Conservation (phyloP, 306 rosid species). For the Malus asiatica region DNA sequence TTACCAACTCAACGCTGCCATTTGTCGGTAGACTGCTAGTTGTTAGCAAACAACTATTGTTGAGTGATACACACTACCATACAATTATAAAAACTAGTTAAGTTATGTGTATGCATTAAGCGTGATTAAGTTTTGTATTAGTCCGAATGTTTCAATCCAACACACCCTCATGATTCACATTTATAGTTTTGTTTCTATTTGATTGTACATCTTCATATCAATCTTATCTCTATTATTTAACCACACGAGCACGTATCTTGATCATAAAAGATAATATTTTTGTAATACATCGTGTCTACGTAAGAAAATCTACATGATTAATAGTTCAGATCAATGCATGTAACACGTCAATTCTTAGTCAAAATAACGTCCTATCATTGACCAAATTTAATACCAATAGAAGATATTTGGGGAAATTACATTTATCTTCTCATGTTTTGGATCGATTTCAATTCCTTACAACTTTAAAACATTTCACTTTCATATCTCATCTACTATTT, state of each 20-base stretch:
- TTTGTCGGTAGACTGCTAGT: not conserved
- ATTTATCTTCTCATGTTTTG: too few species aligned
- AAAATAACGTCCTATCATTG: too few species aligned
- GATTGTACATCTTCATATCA: not conserved
- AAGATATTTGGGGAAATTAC: too few species aligned
- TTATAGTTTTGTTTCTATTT: not conserved
- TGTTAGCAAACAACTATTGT: not conserved
- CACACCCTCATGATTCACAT: not conserved
- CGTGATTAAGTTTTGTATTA: not conserved
- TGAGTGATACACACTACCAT: not conserved
- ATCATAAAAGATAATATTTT: fast-evolving
- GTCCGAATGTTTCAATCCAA: not conserved
- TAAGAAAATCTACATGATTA: not conserved
- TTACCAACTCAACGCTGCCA: too few species aligned
- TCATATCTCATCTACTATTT: too few species aligned
- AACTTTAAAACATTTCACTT: too few species aligned
- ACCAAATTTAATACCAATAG: too few species aligned
- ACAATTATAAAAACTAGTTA: not conserved
- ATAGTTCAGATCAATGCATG: not conserved
- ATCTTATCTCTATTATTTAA: not conserved
- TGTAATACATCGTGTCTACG: not conserved
- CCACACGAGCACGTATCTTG: not conserved
- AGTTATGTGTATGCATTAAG: not conserved
- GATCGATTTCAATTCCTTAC: too few species aligned
- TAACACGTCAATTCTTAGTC: not conserved